phyloP scores from a whole-genome alignment of 345 rosid genomes.

The Heritiera fomes region DNA sequence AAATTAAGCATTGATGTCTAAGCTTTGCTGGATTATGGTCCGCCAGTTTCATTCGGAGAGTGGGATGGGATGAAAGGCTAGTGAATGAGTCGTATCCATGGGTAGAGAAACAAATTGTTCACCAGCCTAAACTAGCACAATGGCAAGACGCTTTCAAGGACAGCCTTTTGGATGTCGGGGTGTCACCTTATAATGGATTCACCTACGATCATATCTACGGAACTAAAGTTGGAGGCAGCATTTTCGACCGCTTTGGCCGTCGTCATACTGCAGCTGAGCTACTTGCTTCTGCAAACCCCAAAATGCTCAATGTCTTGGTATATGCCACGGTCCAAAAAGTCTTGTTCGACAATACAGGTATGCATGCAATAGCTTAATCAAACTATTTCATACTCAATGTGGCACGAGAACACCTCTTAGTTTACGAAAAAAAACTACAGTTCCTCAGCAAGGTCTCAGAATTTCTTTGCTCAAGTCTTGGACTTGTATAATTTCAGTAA shows the following conservation, averaged over 20 bases:
- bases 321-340: constrained; percentile 79
- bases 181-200: constrained; percentile 87
- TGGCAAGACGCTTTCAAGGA: constrained; percentile 87
- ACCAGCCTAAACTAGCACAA: constrained; percentile 56
- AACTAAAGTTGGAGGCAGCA: constrained; percentile 95
- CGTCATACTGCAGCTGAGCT: constrained; percentile 94
- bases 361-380: not conserved
- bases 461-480: not conserved
- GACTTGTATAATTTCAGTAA: not conserved
- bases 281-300: constrained; percentile 72
- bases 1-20: constrained; percentile 7
- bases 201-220: constrained; percentile 88
- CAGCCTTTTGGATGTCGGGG: constrained; percentile 76
- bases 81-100: constrained; percentile 89
- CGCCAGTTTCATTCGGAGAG: constrained; percentile 67
- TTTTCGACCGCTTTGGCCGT: constrained; percentile 83
- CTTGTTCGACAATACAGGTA: constrained; percentile 68
- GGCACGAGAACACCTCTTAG: too few species aligned
- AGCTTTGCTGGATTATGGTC: constrained; percentile 11
- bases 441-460: not conserved
- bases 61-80: constrained; percentile 78
- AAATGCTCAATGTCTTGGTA: constrained; percentile 67
- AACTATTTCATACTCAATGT: too few species aligned
- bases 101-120: constrained; percentile 80
- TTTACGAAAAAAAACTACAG: too few species aligned